Percentiles rank a stretch among this genome's conserved stretches.
Conservation (phyloP, 495 filamentous ascomycete species). For the Penicillium steckii region DNA sequence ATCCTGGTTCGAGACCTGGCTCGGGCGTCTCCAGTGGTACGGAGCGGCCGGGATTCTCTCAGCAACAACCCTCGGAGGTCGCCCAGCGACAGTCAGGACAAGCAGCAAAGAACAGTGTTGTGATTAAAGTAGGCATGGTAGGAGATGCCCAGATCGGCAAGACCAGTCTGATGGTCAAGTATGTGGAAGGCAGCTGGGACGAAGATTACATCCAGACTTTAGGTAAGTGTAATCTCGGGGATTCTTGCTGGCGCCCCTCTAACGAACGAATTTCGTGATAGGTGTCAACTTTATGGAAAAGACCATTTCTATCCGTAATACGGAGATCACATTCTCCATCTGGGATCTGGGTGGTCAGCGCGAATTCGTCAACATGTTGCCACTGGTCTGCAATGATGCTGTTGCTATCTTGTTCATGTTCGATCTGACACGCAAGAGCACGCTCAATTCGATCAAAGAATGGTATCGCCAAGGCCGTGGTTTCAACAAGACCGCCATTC, state of each 20-base stretch:
- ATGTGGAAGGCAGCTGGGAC: conserved; percentile 98
- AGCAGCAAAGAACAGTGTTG: conserved; percentile 75
- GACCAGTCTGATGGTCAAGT: conserved; percentile 99
- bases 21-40: conserved; percentile 49
- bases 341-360: conserved; percentile 98
- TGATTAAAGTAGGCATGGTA: conserved; percentile 99
- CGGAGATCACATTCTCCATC: conserved; percentile 99
- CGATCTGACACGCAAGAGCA: conserved; percentile 95
- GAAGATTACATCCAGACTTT: conserved; percentile 99
- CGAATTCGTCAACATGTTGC: conserved; percentile 99
- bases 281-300: conserved; percentile 99
- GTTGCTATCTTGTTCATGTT: conserved; percentile 99
- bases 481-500: conserved; percentile 99
- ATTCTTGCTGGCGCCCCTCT: not conserved
- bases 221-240: conserved; percentile 51
- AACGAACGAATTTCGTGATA: conserved; percentile 19
- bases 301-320: conserved; percentile 98
- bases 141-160: conserved; percentile 99
- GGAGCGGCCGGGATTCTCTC: conserved; percentile 40
- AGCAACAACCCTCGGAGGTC: conserved; percentile 41
- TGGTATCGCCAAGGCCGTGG: conserved; percentile 98
- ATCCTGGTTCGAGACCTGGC: conserved; percentile 48
- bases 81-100: conserved; percentile 40
- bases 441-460: conserved; percentile 97
- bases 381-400: conserved; percentile 96